phyloP scores from a whole-genome alignment of 2,329 filamentous ascomycete species.

The Talaromyces sp. region DNA sequence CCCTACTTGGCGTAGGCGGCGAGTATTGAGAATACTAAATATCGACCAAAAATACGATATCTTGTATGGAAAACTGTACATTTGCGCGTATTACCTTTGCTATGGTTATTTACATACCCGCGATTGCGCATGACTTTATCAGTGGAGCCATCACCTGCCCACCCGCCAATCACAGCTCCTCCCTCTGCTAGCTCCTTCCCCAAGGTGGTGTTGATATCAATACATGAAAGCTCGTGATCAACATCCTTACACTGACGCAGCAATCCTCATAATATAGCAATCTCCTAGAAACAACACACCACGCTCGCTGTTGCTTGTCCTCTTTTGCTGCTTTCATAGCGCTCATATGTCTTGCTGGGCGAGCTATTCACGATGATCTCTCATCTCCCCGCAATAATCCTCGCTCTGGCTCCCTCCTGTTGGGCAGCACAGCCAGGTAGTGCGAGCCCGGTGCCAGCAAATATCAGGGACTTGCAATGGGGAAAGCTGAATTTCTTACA shows the following conservation, averaged over 20 bases:
- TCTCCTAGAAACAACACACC: neutral
- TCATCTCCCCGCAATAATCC: constrained; percentile 17
- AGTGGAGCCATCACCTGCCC: neutral
- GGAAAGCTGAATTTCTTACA: constrained; percentile 97
- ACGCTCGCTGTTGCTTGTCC: neutral
- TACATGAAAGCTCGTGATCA: neutral
- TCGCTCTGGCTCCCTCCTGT: constrained; percentile 10
- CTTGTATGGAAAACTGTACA: neutral
- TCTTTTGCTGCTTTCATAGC: neutral
- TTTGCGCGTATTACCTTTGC: neutral
- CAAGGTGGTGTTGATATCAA: neutral
- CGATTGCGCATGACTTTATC: neutral
- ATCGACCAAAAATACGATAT: neutral
- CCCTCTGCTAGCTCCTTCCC: neutral
- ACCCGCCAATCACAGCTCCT: neutral
- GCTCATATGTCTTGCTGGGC: neutral
- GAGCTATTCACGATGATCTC: constrained; percentile 2
- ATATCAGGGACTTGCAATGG: constrained; percentile 79
- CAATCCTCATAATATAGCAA: neutral
- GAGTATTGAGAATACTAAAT: constrained; percentile 7
- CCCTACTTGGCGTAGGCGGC: constrained; percentile 23
- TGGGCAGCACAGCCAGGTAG: constrained; percentile 70
- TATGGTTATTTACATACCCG: neutral
- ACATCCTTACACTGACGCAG: neutral
- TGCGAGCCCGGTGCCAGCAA: constrained; percentile 68